phyloP scores from a whole-genome alignment of 139 green algal species.

The Chlorella sp. region DNA sequence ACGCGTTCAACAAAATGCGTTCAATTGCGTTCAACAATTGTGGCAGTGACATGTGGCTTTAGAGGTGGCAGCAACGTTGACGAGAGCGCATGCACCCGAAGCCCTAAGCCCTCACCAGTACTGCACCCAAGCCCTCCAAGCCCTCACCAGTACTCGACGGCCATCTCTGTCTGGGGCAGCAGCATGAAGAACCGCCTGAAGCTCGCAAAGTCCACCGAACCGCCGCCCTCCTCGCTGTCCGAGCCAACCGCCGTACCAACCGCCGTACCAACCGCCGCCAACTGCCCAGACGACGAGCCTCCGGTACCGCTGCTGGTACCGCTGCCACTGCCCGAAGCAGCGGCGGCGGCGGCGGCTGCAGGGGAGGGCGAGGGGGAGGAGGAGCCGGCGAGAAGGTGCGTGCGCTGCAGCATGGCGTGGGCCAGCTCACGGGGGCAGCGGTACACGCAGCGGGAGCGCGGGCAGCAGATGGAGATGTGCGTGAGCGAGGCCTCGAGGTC shows the following conservation, averaged over 20 bases:
- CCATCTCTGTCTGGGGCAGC: slow-evolving; percentile 43
- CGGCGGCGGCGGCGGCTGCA: too few species aligned
- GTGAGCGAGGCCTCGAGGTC: slow-evolving; percentile 44
- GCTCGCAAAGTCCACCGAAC: slow-evolving; percentile 39
- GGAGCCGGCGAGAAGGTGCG: background rate
- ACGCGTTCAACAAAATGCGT: too few species aligned
- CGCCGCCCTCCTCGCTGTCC: too few species aligned
- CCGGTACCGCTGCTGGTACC: too few species aligned
- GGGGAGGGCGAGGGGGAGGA: too few species aligned
- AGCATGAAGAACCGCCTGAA: slow-evolving; percentile 65
- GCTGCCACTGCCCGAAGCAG: too few species aligned
- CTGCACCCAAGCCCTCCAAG: too few species aligned
- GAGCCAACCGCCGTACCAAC: too few species aligned
- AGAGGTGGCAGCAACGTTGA: background rate
- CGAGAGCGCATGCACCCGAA: too few species aligned
- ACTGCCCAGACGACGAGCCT: too few species aligned
- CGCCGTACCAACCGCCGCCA: too few species aligned
- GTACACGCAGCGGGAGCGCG: slow-evolving; percentile 35
- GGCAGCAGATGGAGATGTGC: slow-evolving; percentile 43
- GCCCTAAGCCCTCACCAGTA: too few species aligned
- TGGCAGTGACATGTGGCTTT: background rate
- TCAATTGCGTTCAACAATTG: slow-evolving; percentile 9
- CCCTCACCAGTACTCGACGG: slow-evolving; percentile 41
- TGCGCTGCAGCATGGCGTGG: slow-evolving; percentile 14
- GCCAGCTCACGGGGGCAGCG: slow-evolving; percentile 6